Percentiles rank a stretch among this genome's conserved stretches.
phyloP scores from a whole-genome alignment of 768 basidiomycete genomes.

The Rhodotorula sphaerocarpa region DNA sequence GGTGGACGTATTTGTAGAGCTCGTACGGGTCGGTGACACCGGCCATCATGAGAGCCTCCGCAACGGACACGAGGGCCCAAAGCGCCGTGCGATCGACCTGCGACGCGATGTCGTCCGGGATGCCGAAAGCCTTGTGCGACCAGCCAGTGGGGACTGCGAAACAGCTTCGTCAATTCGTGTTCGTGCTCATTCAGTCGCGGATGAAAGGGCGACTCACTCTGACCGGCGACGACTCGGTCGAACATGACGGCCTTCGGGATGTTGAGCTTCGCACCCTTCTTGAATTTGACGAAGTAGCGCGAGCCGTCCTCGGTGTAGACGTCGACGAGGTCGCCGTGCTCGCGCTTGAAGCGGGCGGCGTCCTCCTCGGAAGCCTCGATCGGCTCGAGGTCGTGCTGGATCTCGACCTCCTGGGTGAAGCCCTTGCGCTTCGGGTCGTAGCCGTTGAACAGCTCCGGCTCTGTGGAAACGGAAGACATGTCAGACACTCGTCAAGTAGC shows the following conservation, averaged over 20 bases:
- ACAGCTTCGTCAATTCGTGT: not conserved
- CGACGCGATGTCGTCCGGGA: slow-evolving; percentile 88
- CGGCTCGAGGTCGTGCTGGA: slow-evolving; percentile 91
- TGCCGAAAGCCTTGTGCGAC: slow-evolving; percentile 91
- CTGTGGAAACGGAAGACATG: too few species aligned
- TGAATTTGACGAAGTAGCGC: slow-evolving; percentile 98
- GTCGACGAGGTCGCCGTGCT: slow-evolving; percentile 94
- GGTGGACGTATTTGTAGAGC: slow-evolving; percentile 91
- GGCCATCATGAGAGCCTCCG: slow-evolving; percentile 91
- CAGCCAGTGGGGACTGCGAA: slow-evolving; percentile 81
- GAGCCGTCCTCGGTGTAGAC: slow-evolving; percentile 83
- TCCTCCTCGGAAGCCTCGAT: slow-evolving; percentile 86
- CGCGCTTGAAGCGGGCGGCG: slow-evolving; percentile 87
- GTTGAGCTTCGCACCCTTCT: slow-evolving; percentile 80
- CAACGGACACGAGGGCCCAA: slow-evolving; percentile 89
- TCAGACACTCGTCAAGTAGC: too few species aligned
- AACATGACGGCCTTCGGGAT: slow-evolving; percentile 94
- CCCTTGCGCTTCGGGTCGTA: slow-evolving; percentile 96
- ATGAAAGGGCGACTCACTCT: slow-evolving; percentile 44
- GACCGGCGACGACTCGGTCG: slow-evolving; percentile 87
- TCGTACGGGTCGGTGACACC: slow-evolving; percentile 98
- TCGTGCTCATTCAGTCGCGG: not conserved
- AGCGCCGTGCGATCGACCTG: slow-evolving; percentile 87
- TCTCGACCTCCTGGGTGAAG: slow-evolving; percentile 94
- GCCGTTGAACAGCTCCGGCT: slow-evolving; percentile 94